These are phyloP conservation scores for Puccinia sorghi DNA, from an alignment of 1,284 basidiomycete genomes.

Conservation along the genomic window DNA sequence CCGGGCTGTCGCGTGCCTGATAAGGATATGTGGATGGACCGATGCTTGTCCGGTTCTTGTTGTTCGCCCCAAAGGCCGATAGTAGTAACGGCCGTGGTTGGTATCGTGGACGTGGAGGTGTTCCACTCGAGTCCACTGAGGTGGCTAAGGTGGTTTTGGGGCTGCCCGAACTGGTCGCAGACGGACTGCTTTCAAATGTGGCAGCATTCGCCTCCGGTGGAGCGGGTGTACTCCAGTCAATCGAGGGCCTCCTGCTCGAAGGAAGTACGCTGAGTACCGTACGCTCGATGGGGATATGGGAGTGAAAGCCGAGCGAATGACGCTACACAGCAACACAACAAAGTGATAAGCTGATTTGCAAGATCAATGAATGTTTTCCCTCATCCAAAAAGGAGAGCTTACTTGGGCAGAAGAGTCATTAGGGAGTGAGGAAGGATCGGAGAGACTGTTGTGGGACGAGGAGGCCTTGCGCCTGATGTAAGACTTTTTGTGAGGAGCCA, in stretches of 20 bases:
- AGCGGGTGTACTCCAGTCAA: not conserved
- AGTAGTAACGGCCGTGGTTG: conserved; percentile 30
- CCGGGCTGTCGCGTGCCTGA: not conserved
- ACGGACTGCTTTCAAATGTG: not conserved
- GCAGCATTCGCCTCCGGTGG: not conserved
- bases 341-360: not conserved
- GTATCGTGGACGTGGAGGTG: not conserved
- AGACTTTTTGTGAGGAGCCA: too few relatives aligned
- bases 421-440: not conserved
- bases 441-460: not conserved
- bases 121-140: not conserved
- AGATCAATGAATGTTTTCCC: not conserved
- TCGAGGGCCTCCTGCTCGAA: not conserved
- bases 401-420: not conserved
- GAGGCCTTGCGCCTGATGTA: not conserved
- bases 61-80: conserved; percentile 27
- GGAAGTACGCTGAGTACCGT: conserved; percentile 7
- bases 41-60: too few relatives aligned
- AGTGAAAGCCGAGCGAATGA: not conserved
- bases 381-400: not conserved
- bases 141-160: conserved; percentile 16
- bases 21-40: not conserved
- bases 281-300: conserved; percentile 6
- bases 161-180: not conserved
- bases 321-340: not conserved